Percentiles rank a stretch among this genome's conserved stretches.
Conservation (phyloP, 441 rosid species). For the Populus hybrid region DNA sequence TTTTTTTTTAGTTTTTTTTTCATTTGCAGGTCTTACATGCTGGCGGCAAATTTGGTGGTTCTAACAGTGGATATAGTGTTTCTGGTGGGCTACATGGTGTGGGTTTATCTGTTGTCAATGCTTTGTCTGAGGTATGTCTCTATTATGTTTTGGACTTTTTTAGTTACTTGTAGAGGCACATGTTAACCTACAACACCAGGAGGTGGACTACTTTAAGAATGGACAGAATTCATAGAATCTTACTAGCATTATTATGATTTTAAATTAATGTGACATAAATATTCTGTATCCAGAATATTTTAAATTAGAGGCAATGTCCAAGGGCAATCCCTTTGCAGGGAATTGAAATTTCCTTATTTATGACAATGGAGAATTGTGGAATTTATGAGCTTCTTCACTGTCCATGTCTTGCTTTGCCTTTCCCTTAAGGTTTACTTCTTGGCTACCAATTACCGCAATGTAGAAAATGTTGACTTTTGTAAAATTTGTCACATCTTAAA, state of each 20-base stretch:
- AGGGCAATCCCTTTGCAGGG: neutral
- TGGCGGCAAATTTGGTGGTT: slow-evolving; percentile 98
- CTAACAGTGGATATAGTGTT: slow-evolving; percentile 89
- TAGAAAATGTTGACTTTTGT: neutral
- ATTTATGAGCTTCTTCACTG: neutral
- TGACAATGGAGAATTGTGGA: neutral
- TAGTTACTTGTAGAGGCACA: neutral
- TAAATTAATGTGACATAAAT: too few relatives aligned
- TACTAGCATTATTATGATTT: too few relatives aligned
- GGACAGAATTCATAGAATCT: too few relatives aligned
- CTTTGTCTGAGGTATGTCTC: slow-evolving; percentile 81
- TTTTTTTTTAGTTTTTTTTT: slow-evolving; percentile 3
- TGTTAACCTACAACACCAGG: too few relatives aligned
- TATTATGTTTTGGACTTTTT: slow-evolving; percentile 9
- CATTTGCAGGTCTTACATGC: slow-evolving; percentile 84
- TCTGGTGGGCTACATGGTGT: slow-evolving; percentile 99
- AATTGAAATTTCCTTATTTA: neutral
- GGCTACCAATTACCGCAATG: neutral
- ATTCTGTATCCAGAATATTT: too few relatives aligned
- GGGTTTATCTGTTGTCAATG: slow-evolving; percentile 97
- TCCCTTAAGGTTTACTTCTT: neutral
- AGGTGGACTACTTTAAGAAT: too few relatives aligned
- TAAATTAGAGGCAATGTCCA: neutral
- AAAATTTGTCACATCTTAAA: slow-evolving; percentile 8
- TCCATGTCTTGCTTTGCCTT: slow-evolving; percentile 9